These are phyloP conservation scores for Tolypocladium pustulatum DNA, from an alignment of 2,329 filamentous ascomycete genomes.

Conservation along the genomic window DNA sequence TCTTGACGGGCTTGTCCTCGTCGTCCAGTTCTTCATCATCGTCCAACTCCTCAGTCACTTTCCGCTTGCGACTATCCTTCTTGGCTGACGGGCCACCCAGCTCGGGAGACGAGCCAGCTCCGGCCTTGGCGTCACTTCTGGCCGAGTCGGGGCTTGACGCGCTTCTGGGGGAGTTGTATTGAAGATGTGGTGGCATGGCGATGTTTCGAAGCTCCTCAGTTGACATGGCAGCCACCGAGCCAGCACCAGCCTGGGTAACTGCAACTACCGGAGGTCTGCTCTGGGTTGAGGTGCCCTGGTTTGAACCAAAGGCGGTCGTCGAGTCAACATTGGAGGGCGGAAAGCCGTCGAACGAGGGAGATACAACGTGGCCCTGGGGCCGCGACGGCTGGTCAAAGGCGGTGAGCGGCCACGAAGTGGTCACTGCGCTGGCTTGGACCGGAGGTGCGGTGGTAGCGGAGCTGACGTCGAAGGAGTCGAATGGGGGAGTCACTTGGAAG, in stretches of 20 bases:
- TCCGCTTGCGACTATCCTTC: conserved; percentile 52
- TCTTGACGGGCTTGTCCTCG: conserved; percentile 56
- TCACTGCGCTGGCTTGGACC: conserved; percentile 19
- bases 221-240: conserved; percentile 29
- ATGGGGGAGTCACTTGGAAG: conserved; percentile 37
- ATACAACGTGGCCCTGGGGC: conserved; percentile 11
- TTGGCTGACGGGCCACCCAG: conserved; percentile 28
- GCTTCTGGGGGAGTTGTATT: conserved; percentile 49
- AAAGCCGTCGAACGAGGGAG: conserved; percentile 19
- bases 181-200: conserved; percentile 53
- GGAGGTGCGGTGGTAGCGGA: conserved; percentile 23
- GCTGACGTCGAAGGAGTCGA: conserved; percentile 32
- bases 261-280: conserved; percentile 21
- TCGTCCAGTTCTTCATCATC: conserved; percentile 46
- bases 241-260: conserved; percentile 5
- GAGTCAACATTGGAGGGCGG: conserved; percentile 23
- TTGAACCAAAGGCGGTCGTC: conserved; percentile 19
- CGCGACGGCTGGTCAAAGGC: conserved; percentile 21
- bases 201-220: conserved; percentile 52
- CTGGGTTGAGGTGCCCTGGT: conserved; percentile 8
- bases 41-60: conserved; percentile 48
- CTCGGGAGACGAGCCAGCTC: conserved; percentile 50
- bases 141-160: conserved; percentile 48
- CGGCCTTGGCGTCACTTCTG: conserved; percentile 34
- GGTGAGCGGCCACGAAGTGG: conserved; percentile 23